Conservation (phyloP, 2,329 filamentous ascomycete species). For the Leptographium galeiforme region DNA sequence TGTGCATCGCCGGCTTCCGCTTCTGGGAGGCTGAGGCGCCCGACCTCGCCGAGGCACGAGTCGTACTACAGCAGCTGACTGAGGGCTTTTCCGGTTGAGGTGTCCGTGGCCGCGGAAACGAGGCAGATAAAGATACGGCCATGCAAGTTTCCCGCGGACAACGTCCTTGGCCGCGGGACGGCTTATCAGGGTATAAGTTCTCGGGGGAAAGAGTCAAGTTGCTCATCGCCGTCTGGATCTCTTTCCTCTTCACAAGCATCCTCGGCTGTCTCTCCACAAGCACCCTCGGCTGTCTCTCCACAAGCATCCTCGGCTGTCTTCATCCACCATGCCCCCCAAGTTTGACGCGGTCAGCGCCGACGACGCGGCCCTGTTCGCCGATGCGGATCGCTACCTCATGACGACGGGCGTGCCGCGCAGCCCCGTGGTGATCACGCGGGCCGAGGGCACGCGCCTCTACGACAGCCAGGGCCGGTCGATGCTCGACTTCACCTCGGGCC, state of each 20-base stretch:
- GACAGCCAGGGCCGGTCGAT: slow-evolving; percentile 28
- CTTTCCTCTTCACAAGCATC: no score
- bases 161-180: no score
- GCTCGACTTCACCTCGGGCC: slow-evolving; percentile 45
- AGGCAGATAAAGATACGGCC: no score
- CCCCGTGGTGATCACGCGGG: slow-evolving; percentile 26
- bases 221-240: no score
- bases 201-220: no score
- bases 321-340: no score
- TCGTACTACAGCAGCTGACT: not conserved
- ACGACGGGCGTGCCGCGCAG: slow-evolving; percentile 24
- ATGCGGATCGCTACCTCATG: slow-evolving; percentile 26
- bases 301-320: no score
- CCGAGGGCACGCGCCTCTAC: slow-evolving; percentile 31
- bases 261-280: no score
- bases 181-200: no score
- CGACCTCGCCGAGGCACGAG: not conserved
- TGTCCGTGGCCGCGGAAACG: no score
- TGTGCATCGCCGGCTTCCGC: not conserved
- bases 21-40: not conserved
- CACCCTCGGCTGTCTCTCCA: no score
- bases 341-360: not conserved
- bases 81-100: not conserved
- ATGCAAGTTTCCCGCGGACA: no score
- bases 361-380: slow-evolving; percentile 18